phyloP scores from a whole-genome alignment of 2,329 filamentous ascomycete species.

The Alternaria ventricosa region DNA sequence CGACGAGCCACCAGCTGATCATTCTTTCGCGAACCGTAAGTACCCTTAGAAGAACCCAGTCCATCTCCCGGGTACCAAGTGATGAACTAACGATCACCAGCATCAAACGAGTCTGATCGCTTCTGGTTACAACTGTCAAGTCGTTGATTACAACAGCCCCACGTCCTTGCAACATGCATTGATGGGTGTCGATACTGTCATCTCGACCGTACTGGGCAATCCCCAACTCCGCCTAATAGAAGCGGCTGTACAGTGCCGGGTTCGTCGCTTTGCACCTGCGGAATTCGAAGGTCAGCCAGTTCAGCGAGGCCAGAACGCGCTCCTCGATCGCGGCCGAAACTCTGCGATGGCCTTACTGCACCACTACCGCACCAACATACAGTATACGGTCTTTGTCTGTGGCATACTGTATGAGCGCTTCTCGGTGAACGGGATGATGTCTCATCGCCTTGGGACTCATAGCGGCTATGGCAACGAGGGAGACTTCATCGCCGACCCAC shows the following conservation, averaged over 20 bases:
- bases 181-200: conserved; percentile 75
- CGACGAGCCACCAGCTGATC: conserved; percentile 71
- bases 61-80: not conserved
- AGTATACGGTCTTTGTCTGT: conserved; percentile 74
- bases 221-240: conserved; percentile 75
- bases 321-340: conserved; percentile 66
- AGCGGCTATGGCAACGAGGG: conserved; percentile 64
- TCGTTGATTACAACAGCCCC: conserved; percentile 70
- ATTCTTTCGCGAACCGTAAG: conserved; percentile 71
- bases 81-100: conserved; percentile 47
- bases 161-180: conserved; percentile 68
- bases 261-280: conserved; percentile 74
- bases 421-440: conserved; percentile 68
- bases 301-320: conserved; percentile 62
- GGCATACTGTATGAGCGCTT: conserved; percentile 80
- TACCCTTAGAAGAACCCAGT: conserved; percentile 9
- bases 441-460: conserved; percentile 65
- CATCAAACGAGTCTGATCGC: conserved; percentile 61
- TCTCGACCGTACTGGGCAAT: conserved; percentile 73
- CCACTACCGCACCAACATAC: conserved; percentile 64
- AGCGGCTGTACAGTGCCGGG: conserved; percentile 68
- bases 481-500: conserved; percentile 70
- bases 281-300: conserved; percentile 73
- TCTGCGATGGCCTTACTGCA: conserved; percentile 64
- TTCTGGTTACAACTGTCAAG: conserved; percentile 69